Evolutionary conservation across 208 protist genomes (phyloP), one percentile per base, ranked within the genome.

Genomic region (Trypanosoma scelopori): DNA sequence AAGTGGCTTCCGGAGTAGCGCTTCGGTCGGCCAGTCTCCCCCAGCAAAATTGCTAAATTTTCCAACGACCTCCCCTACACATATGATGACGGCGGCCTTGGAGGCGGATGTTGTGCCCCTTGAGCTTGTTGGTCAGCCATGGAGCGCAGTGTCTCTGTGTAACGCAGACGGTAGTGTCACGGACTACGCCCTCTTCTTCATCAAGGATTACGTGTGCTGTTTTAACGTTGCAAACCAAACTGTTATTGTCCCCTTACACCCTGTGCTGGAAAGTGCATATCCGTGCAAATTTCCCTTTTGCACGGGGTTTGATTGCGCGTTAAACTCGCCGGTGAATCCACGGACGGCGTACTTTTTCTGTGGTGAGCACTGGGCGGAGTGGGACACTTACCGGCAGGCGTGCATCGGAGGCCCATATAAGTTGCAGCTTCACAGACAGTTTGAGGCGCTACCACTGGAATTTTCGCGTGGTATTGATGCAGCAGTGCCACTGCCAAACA

Each of bases 261-360:
- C 48, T 15, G 68, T 79, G 37, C 35, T 22, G 1, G 46, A 65
- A 27, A 55, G 43, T 22, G n/a, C 35, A 4, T 20, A 63, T n/a
- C 41, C 74, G 6, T 11, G 20, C 1, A 46, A 42, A 27, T 74
- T 78, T 30, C 84, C 84, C 6, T 87, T 91, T 70, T 18, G 57
- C 23, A 57, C 55, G 13, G 84, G 84, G 6, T 80, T 87, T 60
- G 78, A 86, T 47, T 76, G 71, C 25, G 55, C 59, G 12, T 77
- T 87, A 50, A 65, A 85, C 68, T 62, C 76, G 45, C 84, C 80
- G 5, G 46, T 75, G 20, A 71, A 74, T 46, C 81, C 74, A 30
- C 60, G 73, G 28, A 65, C 76, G 16, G 78, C 69, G 15, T 78
- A 77, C 50, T 74, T 85, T 46, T 79, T 91, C 57, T 74, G 61